Percentiles rank a stretch among this genome's conserved stretches.
Evolutionary conservation across 176 grass and related monocot genomes (phyloP).

Genomic region (Musa schizocarpa): DNA sequence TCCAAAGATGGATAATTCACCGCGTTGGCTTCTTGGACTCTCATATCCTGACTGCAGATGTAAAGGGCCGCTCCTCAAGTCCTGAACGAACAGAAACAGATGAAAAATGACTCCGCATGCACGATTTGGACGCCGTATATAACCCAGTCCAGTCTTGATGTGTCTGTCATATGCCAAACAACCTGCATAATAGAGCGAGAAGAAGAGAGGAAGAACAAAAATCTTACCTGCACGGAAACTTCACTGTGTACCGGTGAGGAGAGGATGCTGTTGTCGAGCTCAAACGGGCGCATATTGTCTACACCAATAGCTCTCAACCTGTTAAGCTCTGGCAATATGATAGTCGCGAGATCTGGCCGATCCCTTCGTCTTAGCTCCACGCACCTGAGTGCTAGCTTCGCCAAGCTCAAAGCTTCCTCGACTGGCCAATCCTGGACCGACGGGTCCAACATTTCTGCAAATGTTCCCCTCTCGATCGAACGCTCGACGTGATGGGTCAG

Average conservation of each 20-base stretch:
- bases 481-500: constrained; percentile 17
- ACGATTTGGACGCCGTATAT: too few species aligned
- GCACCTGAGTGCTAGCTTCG: constrained; percentile 25
- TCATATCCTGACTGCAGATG: neutral
- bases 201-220: neutral
- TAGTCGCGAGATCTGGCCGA: constrained; percentile 29
- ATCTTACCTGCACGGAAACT: neutral
- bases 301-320: constrained; percentile 27
- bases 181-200: neutral
- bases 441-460: constrained; percentile 28
- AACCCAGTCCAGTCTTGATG: too few species aligned
- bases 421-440: constrained; percentile 27
- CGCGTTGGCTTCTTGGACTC: neutral
- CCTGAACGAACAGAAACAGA: neutral
- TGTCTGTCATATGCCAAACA: too few species aligned
- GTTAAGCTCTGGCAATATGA: constrained; percentile 31
- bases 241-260: neutral
- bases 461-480: constrained; percentile 15
- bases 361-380: constrained; percentile 33
- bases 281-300: neutral
- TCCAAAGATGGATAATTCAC: neutral
- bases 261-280: neutral
- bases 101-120: too few species aligned
- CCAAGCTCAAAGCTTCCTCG: constrained; percentile 25
- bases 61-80: neutral